Evolutionary conservation across 2,329 filamentous ascomycete genomes (phyloP).

Genomic region (Phaeosphaeria sp.): DNA sequence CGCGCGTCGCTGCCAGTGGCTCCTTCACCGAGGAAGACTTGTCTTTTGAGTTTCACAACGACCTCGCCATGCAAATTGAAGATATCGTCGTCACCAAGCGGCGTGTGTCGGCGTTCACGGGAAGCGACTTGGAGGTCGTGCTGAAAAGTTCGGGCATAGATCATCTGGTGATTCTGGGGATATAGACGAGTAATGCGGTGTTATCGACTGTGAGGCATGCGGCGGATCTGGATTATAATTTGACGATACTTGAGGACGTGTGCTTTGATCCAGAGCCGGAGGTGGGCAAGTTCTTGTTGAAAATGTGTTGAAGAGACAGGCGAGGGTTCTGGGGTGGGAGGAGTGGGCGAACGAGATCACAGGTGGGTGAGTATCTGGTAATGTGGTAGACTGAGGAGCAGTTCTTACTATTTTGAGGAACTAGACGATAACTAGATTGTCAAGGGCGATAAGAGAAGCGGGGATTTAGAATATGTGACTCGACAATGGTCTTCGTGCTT

Average conservation of each 20-base stretch:
- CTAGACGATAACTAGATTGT: too few relatives aligned
- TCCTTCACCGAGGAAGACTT: neutral
- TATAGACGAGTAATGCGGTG: neutral
- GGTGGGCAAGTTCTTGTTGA: neutral
- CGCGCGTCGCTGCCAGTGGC: neutral
- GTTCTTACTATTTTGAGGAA: too few relatives aligned
- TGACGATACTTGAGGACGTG: neutral
- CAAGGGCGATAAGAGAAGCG: too few relatives aligned
- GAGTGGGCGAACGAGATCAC: neutral
- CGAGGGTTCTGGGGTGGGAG: neutral
- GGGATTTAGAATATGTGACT: too few relatives aligned
- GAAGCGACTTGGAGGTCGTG: neutral
- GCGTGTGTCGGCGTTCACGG: neutral
- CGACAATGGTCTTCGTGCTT: too few relatives aligned
- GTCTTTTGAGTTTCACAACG: neutral
- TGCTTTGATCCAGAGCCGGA: neutral
- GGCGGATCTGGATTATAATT: neutral
- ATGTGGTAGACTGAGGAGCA: too few relatives aligned
- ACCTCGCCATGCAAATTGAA: neutral
- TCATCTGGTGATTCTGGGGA: neutral
- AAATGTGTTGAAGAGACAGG: neutral
- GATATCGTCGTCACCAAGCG: neutral
- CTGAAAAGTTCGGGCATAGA: neutral
- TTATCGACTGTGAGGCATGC: neutral
- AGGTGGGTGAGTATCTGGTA: neutral